Conservation (phyloP, 768 basidiomycete species). For the Agrocybe pediades region DNA sequence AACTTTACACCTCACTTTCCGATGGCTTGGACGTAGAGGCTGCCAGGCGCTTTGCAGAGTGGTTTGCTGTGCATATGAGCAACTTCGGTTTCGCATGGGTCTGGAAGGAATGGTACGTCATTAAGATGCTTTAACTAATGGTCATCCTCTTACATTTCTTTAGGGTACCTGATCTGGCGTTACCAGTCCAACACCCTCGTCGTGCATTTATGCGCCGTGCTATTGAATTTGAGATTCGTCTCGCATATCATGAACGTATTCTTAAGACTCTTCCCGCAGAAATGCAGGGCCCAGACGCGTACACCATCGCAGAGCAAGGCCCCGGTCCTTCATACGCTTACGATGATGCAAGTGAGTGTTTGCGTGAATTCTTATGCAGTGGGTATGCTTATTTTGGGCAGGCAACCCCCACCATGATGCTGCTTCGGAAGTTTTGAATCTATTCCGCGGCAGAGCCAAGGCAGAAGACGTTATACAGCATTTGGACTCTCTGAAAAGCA, state of each 20-base stretch:
- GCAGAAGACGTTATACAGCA: slow-evolving; percentile 79
- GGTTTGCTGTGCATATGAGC: slow-evolving; percentile 96
- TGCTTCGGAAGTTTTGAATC: slow-evolving; percentile 73
- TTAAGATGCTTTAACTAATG: not conserved
- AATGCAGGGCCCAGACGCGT: slow-evolving; percentile 69
- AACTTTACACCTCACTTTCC: slow-evolving; percentile 75
- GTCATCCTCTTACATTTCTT: slow-evolving; percentile 1
- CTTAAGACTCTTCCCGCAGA: slow-evolving; percentile 82
- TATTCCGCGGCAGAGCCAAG: slow-evolving; percentile 80
- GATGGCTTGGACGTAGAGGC: slow-evolving; percentile 89
- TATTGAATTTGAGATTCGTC: slow-evolving; percentile 85
- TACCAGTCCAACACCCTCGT: slow-evolving; percentile 80
- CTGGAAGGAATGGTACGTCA: slow-evolving; percentile 94
- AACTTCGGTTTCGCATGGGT: slow-evolving; percentile 99
- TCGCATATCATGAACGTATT: slow-evolving; percentile 93
- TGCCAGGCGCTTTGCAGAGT: slow-evolving; percentile 82
- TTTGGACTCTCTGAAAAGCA: slow-evolving; percentile 68
- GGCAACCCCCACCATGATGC: slow-evolving; percentile 81
- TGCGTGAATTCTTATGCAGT: too few species aligned
- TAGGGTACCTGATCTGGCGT: slow-evolving; percentile 84
- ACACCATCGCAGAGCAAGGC: slow-evolving; percentile 66
- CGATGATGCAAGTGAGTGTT: slow-evolving; percentile 72
- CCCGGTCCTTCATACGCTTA: slow-evolving; percentile 85
- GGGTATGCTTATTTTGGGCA: too few species aligned
- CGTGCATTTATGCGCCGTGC: slow-evolving; percentile 86